Conservation (phyloP, 306 rosid genomes). For the Rosa lucieae region DNA sequence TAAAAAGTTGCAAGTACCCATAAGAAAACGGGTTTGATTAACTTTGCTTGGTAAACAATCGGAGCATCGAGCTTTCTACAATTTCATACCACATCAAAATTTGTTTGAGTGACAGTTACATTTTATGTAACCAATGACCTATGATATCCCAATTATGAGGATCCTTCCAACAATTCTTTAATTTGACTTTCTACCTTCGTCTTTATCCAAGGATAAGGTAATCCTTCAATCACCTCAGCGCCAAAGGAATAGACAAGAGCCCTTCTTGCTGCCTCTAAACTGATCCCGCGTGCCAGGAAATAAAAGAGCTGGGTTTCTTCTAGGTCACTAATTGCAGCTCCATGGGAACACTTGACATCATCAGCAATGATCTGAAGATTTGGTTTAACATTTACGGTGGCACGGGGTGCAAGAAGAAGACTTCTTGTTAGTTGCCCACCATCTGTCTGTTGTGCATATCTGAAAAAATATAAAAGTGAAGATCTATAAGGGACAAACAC, state of each 20-base stretch:
- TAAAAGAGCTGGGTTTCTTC: constrained; percentile 85
- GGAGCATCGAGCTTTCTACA: background rate
- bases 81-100: background rate
- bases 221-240: constrained; percentile 67
- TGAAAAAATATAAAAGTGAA: constrained; percentile 24
- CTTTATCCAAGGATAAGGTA: constrained; percentile 60
- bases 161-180: constrained; percentile 53
- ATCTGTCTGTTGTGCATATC: constrained; percentile 93
- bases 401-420: constrained; percentile 94
- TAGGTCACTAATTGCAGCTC: constrained; percentile 94
- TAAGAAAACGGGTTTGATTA: background rate
- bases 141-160: constrained; percentile 17
- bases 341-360: constrained; percentile 94
- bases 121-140: background rate
- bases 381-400: constrained; percentile 83
- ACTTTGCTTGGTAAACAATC: constrained; percentile 3
- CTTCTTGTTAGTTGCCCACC: constrained; percentile 94
- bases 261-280: constrained; percentile 68
- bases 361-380: constrained; percentile 94
- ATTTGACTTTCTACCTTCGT: constrained; percentile 57
- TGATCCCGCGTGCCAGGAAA: constrained; percentile 84
- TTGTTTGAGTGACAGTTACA: constrained; percentile 3
- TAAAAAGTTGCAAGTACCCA: background rate
- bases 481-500: background rate
- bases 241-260: constrained; percentile 81